Evolutionary conservation across 2,329 filamentous ascomycete genomes (phyloP).

Genomic region (Leptosphaerulina australis): DNA sequence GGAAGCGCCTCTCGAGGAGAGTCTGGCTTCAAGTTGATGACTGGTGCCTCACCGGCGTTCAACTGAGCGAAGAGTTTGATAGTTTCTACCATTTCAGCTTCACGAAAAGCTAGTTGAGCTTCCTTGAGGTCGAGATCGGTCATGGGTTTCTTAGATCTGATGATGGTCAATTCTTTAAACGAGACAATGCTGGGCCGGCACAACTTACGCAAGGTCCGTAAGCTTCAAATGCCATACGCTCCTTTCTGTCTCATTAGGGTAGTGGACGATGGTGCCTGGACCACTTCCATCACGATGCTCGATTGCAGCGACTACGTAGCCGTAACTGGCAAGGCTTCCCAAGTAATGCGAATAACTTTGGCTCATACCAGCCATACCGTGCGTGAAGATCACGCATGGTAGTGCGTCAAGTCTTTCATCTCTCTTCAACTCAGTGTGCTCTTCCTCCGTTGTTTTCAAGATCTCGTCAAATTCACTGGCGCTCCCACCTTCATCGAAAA

Average conservation of each 20-base stretch:
- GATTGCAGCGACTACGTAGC: conserved; percentile 54
- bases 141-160: conserved; percentile 40
- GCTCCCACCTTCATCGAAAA: conserved; percentile 29
- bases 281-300: conserved; percentile 57
- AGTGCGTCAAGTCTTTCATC: conserved; percentile 39
- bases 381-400: conserved; percentile 55
- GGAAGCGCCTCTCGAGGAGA: conserved; percentile 53
- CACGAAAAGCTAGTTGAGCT: conserved; percentile 52
- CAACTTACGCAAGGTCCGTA: conserved; percentile 38
- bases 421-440: conserved; percentile 33
- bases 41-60: conserved; percentile 46
- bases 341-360: conserved; percentile 56
- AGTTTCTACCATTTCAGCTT: conserved; percentile 55
- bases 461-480: conserved; percentile 23
- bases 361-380: conserved; percentile 55
- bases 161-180: not conserved
- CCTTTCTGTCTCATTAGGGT: conserved; percentile 38
- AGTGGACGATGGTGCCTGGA: conserved; percentile 52
- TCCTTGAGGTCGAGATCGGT: conserved; percentile 47
- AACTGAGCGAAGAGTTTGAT: conserved; percentile 50
- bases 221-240: conserved; percentile 49
- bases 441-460: conserved; percentile 26
- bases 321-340: conserved; percentile 54
- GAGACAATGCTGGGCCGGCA: not conserved
- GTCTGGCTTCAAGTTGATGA: conserved; percentile 55